These are phyloP conservation scores for Massarina eburnea DNA, from an alignment of 2,329 filamentous ascomycete species.

Conservation along the genomic window DNA sequence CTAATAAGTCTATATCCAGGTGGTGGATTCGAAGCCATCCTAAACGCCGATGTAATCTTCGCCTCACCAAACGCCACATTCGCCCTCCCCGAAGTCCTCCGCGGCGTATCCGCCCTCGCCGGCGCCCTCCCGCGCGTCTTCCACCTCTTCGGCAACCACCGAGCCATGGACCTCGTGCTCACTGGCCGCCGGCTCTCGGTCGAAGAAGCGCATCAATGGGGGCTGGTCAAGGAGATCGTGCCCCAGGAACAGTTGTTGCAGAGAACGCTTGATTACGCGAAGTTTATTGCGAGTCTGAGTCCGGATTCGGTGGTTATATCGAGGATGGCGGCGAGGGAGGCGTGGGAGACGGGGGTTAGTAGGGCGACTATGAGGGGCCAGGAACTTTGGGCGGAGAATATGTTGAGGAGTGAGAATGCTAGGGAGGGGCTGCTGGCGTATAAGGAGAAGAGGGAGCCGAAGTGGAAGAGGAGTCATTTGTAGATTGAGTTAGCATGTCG, in stretches of 20 bases:
- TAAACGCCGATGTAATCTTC: constrained; percentile 55
- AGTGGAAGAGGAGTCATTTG: no score
- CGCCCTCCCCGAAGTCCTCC: constrained; percentile 52
- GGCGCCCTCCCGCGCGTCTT: constrained; percentile 53
- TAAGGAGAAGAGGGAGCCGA: no score
- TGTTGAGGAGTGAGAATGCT: no score
- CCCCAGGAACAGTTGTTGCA: constrained; percentile 20
- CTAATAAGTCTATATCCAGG: constrained; percentile 49
- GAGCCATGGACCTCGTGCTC: constrained; percentile 50
- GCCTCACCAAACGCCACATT: constrained; percentile 52
- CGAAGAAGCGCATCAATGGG: constrained; percentile 41
- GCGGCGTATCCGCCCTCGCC: constrained; percentile 53
- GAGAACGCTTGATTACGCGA: constrained; percentile 20
- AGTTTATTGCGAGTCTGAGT: constrained; percentile 20
- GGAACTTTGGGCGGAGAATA: no score
- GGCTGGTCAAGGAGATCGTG: constrained; percentile 37
- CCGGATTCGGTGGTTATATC: no score
- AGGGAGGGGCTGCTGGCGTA: no score
- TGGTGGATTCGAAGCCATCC: constrained; percentile 55
- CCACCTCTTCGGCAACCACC: constrained; percentile 46
- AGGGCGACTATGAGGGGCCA: no score
- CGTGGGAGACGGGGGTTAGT: no score
- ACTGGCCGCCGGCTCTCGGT: constrained; percentile 47
- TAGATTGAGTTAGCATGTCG: no score
- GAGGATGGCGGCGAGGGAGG: no score